A percentile compares a stretch with the other conserved stretches of the same genome.
Evolutionary conservation across 768 basidiomycete species (phyloP).

Genomic region (Chalciporus sphaerocephalus): DNA sequence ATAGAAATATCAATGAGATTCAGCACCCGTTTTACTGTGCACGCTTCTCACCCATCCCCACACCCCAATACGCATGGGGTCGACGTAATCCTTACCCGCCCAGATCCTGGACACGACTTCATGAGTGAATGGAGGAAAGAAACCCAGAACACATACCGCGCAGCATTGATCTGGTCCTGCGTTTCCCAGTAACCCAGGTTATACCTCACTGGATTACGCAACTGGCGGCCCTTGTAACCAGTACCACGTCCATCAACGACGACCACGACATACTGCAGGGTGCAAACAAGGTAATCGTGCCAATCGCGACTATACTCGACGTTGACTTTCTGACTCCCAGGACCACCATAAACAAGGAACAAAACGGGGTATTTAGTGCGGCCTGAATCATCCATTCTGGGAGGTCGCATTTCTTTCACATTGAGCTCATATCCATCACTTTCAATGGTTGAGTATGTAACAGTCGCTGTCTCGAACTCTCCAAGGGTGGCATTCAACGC

Average conservation of each 20-base stretch:
- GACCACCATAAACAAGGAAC: conserved; percentile 92
- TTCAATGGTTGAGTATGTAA: conserved; percentile 65
- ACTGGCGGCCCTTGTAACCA: conserved; percentile 78
- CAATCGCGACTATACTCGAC: conserved; percentile 68
- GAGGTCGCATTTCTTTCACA: conserved; percentile 86
- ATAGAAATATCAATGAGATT: background rate
- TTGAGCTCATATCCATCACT: conserved; percentile 87
- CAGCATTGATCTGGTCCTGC: conserved; percentile 84
- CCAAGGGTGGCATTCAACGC: conserved; percentile 56
- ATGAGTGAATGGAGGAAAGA: conserved; percentile 4
- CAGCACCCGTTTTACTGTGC: background rate
- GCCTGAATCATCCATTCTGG: conserved; percentile 91
- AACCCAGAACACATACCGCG: conserved; percentile 49
- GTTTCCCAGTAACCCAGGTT: conserved; percentile 90
- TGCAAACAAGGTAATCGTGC: conserved; percentile 82
- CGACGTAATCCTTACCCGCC: conserved; percentile 85
- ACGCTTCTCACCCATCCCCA: conserved; percentile 88
- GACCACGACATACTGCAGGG: conserved; percentile 80
- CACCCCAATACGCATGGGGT: conserved; percentile 82
- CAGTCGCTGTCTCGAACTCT: conserved; percentile 67
- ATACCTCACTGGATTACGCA: conserved; percentile 85
- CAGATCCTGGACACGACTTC: conserved; percentile 50
- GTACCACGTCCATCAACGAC: conserved; percentile 92
- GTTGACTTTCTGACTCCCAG: conserved; percentile 75
- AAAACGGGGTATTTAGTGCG: conserved; percentile 93